These are phyloP conservation scores for Phoenix roebelenii DNA, from an alignment of 176 grass and related monocot genomes.

Conservation along the genomic window DNA sequence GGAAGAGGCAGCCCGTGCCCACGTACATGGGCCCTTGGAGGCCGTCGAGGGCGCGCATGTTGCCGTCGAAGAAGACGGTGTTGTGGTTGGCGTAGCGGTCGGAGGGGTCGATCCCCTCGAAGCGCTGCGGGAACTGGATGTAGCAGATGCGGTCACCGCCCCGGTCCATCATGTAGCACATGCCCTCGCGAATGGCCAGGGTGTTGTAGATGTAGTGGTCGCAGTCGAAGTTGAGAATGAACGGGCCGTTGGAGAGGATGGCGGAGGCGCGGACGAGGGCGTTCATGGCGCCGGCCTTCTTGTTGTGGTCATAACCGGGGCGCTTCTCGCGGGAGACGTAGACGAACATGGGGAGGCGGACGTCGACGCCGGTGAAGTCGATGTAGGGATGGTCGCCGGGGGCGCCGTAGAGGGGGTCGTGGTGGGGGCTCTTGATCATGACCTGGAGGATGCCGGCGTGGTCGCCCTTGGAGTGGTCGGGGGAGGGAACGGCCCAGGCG, in stretches of 20 bases:
- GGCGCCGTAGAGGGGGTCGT: slow-evolving; percentile 20
- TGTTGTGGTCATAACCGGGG: slow-evolving; percentile 78
- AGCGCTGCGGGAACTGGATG: slow-evolving; percentile 55
- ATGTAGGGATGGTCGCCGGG: slow-evolving; percentile 45
- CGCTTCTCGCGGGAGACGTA: slow-evolving; percentile 93
- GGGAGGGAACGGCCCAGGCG: slow-evolving; percentile 17
- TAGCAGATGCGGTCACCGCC: slow-evolving; percentile 78
- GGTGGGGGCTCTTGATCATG: slow-evolving; percentile 42
- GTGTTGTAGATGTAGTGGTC: slow-evolving; percentile 97
- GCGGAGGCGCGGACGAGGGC: slow-evolving; percentile 80
- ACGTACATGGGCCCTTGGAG: slow-evolving; percentile 53
- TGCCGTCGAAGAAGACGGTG: slow-evolving; percentile 91
- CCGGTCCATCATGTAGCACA: slow-evolving; percentile 97
- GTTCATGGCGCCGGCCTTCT: slow-evolving; percentile 96
- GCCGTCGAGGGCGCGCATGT: slow-evolving; percentile 51
- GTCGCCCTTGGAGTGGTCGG: slow-evolving; percentile 22
- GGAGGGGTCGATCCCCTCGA: slow-evolving; percentile 55
- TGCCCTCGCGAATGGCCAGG: slow-evolving; percentile 59
- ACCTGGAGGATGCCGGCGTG: slow-evolving; percentile 38
- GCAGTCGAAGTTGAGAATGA: slow-evolving; percentile 97
- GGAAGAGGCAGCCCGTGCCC: slow-evolving; percentile 45
- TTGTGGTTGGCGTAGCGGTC: slow-evolving; percentile 56
- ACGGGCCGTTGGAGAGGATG: slow-evolving; percentile 78
- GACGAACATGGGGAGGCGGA: slow-evolving; percentile 66
- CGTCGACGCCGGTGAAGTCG: slow-evolving; percentile 63